Evolutionary conservation across 768 basidiomycete genomes (phyloP).

Genomic region (Amanita rubescens): DNA sequence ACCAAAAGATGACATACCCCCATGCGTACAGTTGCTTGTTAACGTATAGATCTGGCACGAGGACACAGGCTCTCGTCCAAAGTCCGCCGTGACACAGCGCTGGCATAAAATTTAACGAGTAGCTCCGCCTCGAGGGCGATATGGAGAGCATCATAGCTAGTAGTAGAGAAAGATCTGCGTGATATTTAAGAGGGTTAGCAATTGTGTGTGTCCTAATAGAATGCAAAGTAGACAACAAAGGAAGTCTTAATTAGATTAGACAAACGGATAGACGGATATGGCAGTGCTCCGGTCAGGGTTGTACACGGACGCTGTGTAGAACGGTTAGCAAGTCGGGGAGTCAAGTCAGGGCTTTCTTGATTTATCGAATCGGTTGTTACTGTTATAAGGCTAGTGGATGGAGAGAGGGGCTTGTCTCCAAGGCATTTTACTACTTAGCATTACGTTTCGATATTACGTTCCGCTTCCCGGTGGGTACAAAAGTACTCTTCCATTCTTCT

Average conservation of each 20-base stretch:
- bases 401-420: background rate
- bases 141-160: background rate
- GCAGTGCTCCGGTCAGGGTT: background rate
- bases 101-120: background rate
- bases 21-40: background rate
- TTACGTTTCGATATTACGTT: slow-evolving; percentile 4
- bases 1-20: background rate
- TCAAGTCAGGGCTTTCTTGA: too few species aligned
- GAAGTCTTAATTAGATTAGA: too few species aligned
- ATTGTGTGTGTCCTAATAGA: background rate
- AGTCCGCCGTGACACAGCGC: too few species aligned
- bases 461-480: background rate
- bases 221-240: background rate
- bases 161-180: background rate
- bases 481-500: too few species aligned
- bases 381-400: background rate
- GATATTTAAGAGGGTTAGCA: background rate
- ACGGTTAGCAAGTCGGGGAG: too few species aligned
- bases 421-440: background rate
- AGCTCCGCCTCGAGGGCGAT: background rate
- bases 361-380: background rate
- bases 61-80: background rate
- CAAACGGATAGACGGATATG: too few species aligned
- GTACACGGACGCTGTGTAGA: too few species aligned
- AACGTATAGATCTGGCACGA: background rate